Base-by-base conservation (phyloP, 345 rosid genomes). In the Aurinia saxatilis region DNA sequence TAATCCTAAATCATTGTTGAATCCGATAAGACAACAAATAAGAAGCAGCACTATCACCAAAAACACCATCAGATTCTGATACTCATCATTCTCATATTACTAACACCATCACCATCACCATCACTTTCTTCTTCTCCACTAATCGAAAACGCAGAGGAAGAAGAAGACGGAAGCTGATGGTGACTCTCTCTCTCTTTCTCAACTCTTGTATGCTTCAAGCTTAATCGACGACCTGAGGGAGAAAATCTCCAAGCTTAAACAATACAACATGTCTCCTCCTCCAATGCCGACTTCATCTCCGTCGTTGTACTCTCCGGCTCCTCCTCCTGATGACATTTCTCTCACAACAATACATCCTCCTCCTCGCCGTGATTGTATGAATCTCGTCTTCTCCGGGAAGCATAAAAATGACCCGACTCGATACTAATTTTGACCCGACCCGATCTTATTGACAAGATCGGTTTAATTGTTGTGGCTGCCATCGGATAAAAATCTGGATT, bases 21-120 rank as follows among this genome's bases (percentile, higher is more conserved):
- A n/a, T n/a, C 96, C 96, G 15, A 92, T 84, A 51, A 92, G 88
- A 77, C 96, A 86, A 2, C 96, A 86, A 51, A 92, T 76, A 31
- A 92, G 96, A 45, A 92, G 84, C 70, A 92, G 71, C 96, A 39
- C 80, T 83, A 47, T 84, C 95, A 5, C 74, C 88, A 8, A 86
- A 72, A 19, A 73, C 83, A 65, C 82, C 71, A 64, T 74, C 81
- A 13, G 48, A 61, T 1, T 49, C 64, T n/a, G n/a, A 19, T 72
- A 78, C 18, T 58, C 73, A 6, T 45, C 59, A 29, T 70, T 72
- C 23, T n/a, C n/a, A n/a, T n/a, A n/a, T 70, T 44, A 57, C 65
- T 57, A 17, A 27, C 36, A 48, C 59, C 58, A 57, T 29, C 42
- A 0, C 19, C 54, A 13, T 23, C 59, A 42, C 33, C 65, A 31